phyloP scores from a whole-genome alignment of 371 early-diverging fungal genomes.

The Mucor ambiguus region DNA sequence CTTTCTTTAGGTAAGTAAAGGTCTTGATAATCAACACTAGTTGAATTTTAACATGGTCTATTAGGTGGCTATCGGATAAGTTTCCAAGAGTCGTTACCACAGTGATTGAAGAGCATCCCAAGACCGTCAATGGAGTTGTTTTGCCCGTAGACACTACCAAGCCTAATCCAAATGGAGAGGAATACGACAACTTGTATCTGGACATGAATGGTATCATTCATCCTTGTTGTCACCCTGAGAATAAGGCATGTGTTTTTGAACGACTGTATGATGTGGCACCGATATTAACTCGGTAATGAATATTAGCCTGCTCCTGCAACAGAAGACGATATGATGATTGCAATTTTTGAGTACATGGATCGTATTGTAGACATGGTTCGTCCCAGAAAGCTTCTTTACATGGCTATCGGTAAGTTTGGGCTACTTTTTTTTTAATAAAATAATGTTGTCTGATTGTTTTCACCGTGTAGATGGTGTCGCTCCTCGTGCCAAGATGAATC shows the following conservation, averaged over 20 bases:
- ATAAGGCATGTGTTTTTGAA: slow-evolving; percentile 56
- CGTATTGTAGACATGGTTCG: slow-evolving; percentile 89
- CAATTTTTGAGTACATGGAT: slow-evolving; percentile 95
- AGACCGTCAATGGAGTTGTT: slow-evolving; percentile 67
- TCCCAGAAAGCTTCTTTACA: slow-evolving; percentile 94
- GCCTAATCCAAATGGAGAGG: slow-evolving; percentile 93
- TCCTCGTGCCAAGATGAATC: slow-evolving; percentile 99
- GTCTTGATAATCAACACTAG: no score
- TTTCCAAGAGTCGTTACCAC: slow-evolving; percentile 89
- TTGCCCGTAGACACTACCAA: slow-evolving; percentile 88
- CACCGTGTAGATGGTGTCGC: slow-evolving; percentile 94
- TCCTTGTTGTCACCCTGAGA: slow-evolving; percentile 96
- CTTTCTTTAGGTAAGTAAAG: slow-evolving; percentile 66
- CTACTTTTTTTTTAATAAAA: neutral
- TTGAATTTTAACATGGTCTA: no score
- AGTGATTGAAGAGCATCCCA: slow-evolving; percentile 78
- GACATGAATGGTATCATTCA: slow-evolving; percentile 99
- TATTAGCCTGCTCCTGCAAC: slow-evolving; percentile 84
- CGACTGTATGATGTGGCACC: neutral
- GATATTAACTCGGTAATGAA: neutral
- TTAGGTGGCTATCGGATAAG: slow-evolving; percentile 91
- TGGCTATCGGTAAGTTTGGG: slow-evolving; percentile 83
- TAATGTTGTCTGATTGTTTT: neutral
- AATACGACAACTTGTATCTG: slow-evolving; percentile 96
- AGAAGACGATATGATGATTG: slow-evolving; percentile 94